A percentile compares a stretch with the other conserved stretches of the same genome.
These are phyloP conservation scores for Binderoboletus segoi DNA, from an alignment of 1,284 basidiomycete species.

Conservation along the genomic window DNA sequence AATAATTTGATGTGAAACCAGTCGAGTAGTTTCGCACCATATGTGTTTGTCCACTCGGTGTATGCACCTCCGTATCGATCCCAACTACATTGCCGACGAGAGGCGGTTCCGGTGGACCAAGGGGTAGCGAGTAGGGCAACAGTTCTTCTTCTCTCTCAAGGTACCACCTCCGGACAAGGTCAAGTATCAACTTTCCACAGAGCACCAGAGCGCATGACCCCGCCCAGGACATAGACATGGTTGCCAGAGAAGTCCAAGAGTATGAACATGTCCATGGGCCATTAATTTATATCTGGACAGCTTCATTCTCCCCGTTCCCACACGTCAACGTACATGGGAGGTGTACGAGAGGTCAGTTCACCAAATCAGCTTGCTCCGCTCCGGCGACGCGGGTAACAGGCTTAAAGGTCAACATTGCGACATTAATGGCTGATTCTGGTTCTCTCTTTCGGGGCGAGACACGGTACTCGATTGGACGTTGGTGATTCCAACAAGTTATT, in stretches of 20 bases:
- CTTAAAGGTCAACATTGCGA: not conserved
- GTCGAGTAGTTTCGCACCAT: conserved; percentile 10
- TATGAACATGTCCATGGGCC: not conserved
- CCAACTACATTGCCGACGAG: conserved; percentile 22
- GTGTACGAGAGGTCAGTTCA: not conserved
- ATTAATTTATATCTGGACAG: too few relatives aligned
- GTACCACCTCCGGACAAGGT: not conserved
- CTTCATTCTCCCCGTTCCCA: conserved; percentile 17
- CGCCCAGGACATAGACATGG: conserved; percentile 1
- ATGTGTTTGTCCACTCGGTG: conserved; percentile 16
- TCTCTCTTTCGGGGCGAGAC: too few relatives aligned
- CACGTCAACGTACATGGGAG: conserved; percentile 5
- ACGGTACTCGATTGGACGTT: not conserved
- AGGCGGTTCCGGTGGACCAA: conserved; percentile 18
- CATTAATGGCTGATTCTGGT: too few relatives aligned
- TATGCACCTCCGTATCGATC: conserved; percentile 19
- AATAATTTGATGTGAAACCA: not conserved
- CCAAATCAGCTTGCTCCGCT: not conserved
- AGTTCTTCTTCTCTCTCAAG: not conserved
- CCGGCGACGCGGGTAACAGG: not conserved
- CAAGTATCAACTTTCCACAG: not conserved
- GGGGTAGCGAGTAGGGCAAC: conserved; percentile 10
- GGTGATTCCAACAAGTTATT: too few relatives aligned
- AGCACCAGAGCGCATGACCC: conserved; percentile 6
- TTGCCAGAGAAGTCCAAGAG: not conserved